Evolutionary conservation across 2,329 filamentous ascomycete genomes (phyloP).

Genomic region (Diplodia corticola): DNA sequence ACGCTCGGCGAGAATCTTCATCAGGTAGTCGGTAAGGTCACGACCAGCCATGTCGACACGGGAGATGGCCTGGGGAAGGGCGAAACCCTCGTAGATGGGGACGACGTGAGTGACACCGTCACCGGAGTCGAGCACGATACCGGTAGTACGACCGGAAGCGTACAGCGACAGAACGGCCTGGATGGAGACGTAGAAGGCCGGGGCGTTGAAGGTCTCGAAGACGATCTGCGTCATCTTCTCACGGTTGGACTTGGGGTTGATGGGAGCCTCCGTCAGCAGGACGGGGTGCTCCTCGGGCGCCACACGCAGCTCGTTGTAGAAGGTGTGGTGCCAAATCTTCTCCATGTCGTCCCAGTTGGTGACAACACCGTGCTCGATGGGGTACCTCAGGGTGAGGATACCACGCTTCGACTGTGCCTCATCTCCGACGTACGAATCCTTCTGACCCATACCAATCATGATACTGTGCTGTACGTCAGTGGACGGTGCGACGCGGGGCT

Average conservation of each 20-base stretch:
- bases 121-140: constrained; percentile 99
- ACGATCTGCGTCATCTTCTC: constrained; percentile 99
- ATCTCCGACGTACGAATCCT: constrained; percentile 99
- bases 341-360: constrained; percentile 99
- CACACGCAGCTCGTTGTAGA: constrained; percentile 99
- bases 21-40: constrained; percentile 99
- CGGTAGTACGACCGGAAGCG: constrained; percentile 99
- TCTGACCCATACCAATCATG: constrained; percentile 99
- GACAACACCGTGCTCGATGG: constrained; percentile 99
- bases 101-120: constrained; percentile 99
- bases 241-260: constrained; percentile 99
- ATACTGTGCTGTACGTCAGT: constrained; percentile 67
- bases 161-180: constrained; percentile 99
- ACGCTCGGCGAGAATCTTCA: constrained; percentile 99
- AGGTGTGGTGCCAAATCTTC: constrained; percentile 99
- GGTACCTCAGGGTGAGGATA: constrained; percentile 99
- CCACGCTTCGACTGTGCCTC: constrained; percentile 99
- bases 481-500: constrained; percentile 26
- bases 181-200: constrained; percentile 99
- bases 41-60: constrained; percentile 99
- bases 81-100: constrained; percentile 99
- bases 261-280: constrained; percentile 97
- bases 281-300: constrained; percentile 99
- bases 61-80: constrained; percentile 98
- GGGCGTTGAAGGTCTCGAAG: constrained; percentile 99